Conservation (phyloP, 306 rosid species). For the Malus asiatica region DNA sequence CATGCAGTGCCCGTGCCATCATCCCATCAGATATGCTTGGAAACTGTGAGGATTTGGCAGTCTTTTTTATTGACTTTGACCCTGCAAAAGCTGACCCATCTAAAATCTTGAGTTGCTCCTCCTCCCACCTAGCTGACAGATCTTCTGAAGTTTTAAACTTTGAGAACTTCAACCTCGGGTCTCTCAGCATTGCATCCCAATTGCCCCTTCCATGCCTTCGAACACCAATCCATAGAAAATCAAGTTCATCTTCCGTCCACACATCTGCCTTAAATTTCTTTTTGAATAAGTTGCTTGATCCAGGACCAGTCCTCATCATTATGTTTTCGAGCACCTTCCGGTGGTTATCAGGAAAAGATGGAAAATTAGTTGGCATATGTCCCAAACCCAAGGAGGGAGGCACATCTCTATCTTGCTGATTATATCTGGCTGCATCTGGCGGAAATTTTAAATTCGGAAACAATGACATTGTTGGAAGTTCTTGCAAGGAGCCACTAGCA, state of each 20-base stretch:
- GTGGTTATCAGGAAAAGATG: conserved; percentile 86
- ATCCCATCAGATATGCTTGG: conserved; percentile 88
- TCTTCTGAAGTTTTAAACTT: conserved; percentile 68
- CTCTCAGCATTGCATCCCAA: conserved; percentile 88
- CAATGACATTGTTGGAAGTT: conserved; percentile 62
- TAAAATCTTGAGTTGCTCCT: conserved; percentile 78
- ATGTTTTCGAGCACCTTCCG: conserved; percentile 96
- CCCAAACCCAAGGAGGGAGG: conserved; percentile 75
- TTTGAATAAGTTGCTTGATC: conserved; percentile 39
- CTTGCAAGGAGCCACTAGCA: conserved; percentile 52
- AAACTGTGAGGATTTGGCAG: conserved; percentile 56
- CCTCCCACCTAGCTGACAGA: conserved; percentile 85
- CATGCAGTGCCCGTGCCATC: conserved; percentile 96
- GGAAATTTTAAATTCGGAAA: conserved; percentile 69
- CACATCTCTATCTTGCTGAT: conserved; percentile 66
- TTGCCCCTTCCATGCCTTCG: conserved; percentile 96
- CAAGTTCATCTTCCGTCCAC: conserved; percentile 99
- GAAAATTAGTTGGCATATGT: conserved; percentile 50
- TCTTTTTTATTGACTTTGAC: conserved; percentile 52
- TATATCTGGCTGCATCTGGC: conserved; percentile 61
- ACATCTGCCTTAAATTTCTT: conserved; percentile 66
- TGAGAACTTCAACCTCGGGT: conserved; percentile 76
- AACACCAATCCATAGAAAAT: conserved; percentile 94
- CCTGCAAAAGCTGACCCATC: conserved; percentile 60
- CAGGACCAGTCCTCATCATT: conserved; percentile 93